phyloP scores from a whole-genome alignment of 2,329 filamentous ascomycete genomes.

The Exophiala alcalophila region DNA sequence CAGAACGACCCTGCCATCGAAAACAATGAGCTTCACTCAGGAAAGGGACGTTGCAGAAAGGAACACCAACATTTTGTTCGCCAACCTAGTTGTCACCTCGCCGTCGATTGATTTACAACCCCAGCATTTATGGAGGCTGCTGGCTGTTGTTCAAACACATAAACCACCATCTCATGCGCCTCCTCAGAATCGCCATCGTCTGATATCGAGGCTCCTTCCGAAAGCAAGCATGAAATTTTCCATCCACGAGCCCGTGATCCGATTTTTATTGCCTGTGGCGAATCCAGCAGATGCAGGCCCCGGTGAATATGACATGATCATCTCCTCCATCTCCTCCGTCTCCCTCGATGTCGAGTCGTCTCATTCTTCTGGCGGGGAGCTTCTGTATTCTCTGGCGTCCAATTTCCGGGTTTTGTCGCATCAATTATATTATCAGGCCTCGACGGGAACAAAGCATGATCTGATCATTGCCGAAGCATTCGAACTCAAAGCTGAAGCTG shows the following conservation, averaged over 20 bases:
- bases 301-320: constrained; percentile 90
- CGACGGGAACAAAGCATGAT: constrained; percentile 76
- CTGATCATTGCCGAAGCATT: constrained; percentile 83
- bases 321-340: constrained; percentile 90
- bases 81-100: constrained; percentile 93
- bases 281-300: constrained; percentile 51
- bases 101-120: constrained; percentile 92
- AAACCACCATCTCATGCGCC: constrained; percentile 41
- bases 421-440: constrained; percentile 90
- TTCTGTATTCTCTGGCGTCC: constrained; percentile 82
- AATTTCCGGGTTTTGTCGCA: constrained; percentile 81
- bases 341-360: constrained; percentile 92
- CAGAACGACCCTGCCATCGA: constrained; percentile 89
- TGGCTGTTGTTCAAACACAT: constrained; percentile 66
- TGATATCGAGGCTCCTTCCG: constrained; percentile 87
- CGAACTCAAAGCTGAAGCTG: constrained; percentile 81
- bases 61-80: constrained; percentile 94
- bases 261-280: constrained; percentile 81
- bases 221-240: constrained; percentile 95
- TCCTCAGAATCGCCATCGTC: constrained; percentile 54
- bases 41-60: constrained; percentile 71
- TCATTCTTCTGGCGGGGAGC: constrained; percentile 78
- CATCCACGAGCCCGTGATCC: constrained; percentile 90
- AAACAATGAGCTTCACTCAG: constrained; percentile 77
- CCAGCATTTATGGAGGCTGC: constrained; percentile 79